A percentile compares a stretch with the other conserved stretches of the same genome.
Conservation (phyloP, 768 basidiomycete species). For the Aureoboletus auriporus region DNA sequence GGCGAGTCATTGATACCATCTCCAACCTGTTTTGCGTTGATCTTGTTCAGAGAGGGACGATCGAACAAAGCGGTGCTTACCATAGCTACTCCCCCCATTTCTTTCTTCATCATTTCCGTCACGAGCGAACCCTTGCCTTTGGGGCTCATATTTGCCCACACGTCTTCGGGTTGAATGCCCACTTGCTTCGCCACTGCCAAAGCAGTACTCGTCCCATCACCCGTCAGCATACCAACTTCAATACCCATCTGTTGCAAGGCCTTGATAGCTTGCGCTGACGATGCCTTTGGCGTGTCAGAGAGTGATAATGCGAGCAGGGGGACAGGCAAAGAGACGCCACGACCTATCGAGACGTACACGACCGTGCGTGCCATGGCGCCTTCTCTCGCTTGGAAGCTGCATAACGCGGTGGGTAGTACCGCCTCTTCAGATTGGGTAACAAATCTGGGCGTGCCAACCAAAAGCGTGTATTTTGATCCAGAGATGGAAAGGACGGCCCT, state of each 20-base stretch:
- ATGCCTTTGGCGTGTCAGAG: conserved; percentile 82
- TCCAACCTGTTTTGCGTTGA: conserved; percentile 61
- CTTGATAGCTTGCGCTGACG: conserved; percentile 76
- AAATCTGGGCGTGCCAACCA: conserved; percentile 76
- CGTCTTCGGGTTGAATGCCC: conserved; percentile 77
- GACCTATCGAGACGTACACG: conserved; percentile 75
- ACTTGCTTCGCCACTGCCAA: conserved; percentile 85
- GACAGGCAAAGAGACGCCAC: conserved; percentile 34
- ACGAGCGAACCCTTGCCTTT: conserved; percentile 91
- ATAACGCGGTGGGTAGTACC: conserved; percentile 55
- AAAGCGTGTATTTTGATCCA: conserved; percentile 51
- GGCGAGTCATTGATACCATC: conserved; percentile 99
- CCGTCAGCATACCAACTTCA: conserved; percentile 90
- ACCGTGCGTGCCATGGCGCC: conserved; percentile 74
- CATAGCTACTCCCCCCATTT: conserved; percentile 74
- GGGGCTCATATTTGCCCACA: conserved; percentile 92
- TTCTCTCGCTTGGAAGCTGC: conserved; percentile 67
- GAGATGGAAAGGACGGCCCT: conserved; percentile 59
- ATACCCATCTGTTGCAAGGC: conserved; percentile 88
- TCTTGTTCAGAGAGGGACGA: background rate
- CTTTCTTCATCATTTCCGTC: conserved; percentile 69
- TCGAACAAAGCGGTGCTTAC: conserved; percentile 38
- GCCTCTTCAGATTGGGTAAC: conserved; percentile 51
- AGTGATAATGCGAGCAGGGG: conserved; percentile 82
- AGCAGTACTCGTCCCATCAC: conserved; percentile 84